Conservation (phyloP, 352 stramenopile species). For the Globisporangium mamillatum region DNA sequence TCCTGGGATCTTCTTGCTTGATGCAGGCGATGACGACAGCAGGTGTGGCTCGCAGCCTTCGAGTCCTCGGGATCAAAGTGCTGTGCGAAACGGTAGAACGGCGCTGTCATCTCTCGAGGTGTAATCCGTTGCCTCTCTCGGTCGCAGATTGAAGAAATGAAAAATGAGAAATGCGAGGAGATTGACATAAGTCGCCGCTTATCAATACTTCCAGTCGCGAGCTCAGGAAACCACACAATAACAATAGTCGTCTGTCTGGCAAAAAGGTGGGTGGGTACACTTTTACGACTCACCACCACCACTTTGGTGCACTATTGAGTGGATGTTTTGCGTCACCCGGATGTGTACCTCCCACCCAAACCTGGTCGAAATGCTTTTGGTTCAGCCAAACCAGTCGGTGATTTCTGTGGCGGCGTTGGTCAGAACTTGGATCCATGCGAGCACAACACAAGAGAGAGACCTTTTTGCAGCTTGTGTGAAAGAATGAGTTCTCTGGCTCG, state of each 20-base stretch:
- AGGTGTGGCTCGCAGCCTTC: background rate
- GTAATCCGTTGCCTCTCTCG: background rate
- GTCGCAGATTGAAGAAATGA: background rate
- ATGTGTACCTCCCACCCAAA: too few species aligned
- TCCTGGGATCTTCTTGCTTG: background rate
- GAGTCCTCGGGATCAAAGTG: background rate
- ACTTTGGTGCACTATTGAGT: background rate
- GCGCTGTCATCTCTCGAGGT: background rate
- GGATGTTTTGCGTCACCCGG: too few species aligned
- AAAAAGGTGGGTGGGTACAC: background rate
- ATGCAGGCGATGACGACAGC: background rate
- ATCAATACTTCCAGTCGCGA: background rate
- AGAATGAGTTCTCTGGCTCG: too few species aligned
- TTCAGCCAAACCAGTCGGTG: too few species aligned
- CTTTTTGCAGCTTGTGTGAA: too few species aligned
- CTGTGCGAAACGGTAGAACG: background rate
- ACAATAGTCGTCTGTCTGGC: too few species aligned
- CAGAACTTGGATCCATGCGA: too few species aligned
- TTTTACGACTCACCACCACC: background rate
- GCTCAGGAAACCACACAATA: background rate
- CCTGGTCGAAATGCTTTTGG: too few species aligned
- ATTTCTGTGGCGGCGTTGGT: too few species aligned
- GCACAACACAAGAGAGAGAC: too few species aligned
- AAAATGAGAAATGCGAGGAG: background rate
- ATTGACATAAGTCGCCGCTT: too few species aligned